Base-by-base conservation (phyloP, 2,329 filamentous ascomycete species). In the Phialophora chinensis region DNA sequence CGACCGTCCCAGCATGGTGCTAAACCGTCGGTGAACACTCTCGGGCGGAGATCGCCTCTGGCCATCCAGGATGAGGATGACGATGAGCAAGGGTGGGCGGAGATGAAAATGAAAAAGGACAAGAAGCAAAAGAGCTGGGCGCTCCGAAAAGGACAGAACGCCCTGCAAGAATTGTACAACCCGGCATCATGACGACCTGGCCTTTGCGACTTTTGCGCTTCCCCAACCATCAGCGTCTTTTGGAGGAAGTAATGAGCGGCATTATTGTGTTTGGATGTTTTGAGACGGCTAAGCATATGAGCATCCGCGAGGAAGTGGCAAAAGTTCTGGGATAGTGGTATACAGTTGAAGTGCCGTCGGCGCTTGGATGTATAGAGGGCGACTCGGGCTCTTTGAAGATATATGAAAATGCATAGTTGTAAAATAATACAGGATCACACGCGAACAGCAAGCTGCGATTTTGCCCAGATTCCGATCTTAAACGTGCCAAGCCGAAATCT, bases 31-130 rank as follows among this genome's bases (percentile, higher is more conserved):
- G 62, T 66, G 5, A 71, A 67, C 50, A 78, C 75, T 49, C 70
- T 75, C 3, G 74, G 69, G 20, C 56, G 71, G 25, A 70, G 69
- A 56, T 69, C 71, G 10, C 66, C 71, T 66, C 10, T 73, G 72
- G 25, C 66, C 5, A 66, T 68, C 23, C 68, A 65, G 4, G 79
- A 81, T 11, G 81, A 83, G n/a, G 81, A 82, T 1, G 77, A 83
- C 62, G 81, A 83, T 29, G 82, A 83, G 20, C 77, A 81, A 72
- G 82, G 77, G 6, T 84, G 82, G 82, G 79, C 80, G n/a, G 79
- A 83, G 65, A 82, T 84, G 81, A 79, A 79, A 75, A 80, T 80
- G 73, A 80, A 78, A 67, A 78, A 81, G 60, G 81, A 83, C 63
- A 81, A 81, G 72, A 83, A 82, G 74, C 81, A 81, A 74, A 80